These are phyloP conservation scores for Trematosphaeria pertusa DNA, from an alignment of 2,329 filamentous ascomycete genomes.

Conservation along the genomic window DNA sequence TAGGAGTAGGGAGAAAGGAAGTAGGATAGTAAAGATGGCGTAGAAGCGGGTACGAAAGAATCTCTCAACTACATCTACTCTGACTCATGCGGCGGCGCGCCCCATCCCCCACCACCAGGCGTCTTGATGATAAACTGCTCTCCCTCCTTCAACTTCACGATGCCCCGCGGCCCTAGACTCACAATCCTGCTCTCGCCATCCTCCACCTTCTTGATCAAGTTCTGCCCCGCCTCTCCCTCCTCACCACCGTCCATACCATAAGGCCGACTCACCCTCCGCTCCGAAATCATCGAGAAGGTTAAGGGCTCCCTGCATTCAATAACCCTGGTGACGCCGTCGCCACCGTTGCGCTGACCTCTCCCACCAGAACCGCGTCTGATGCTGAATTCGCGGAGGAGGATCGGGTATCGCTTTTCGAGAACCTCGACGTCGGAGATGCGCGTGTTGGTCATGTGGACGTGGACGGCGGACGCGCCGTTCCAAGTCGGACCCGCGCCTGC, in stretches of 20 bases:
- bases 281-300: constrained; percentile 37
- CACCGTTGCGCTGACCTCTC: constrained; percentile 34
- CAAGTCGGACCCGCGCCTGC: constrained; percentile 41
- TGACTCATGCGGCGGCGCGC: neutral
- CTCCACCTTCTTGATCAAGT: constrained; percentile 36
- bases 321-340: constrained; percentile 39
- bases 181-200: constrained; percentile 24
- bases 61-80: too few relatives aligned
- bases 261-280: constrained; percentile 39
- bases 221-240: constrained; percentile 38
- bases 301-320: constrained; percentile 39
- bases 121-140: constrained; percentile 24
- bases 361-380: constrained; percentile 41
- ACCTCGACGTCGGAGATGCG: constrained; percentile 47
- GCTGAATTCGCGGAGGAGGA: constrained; percentile 41
- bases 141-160: constrained; percentile 9
- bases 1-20: too few relatives aligned
- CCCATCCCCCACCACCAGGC: constrained; percentile 24
- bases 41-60: too few relatives aligned
- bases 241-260: constrained; percentile 43
- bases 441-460: constrained; percentile 49
- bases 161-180: constrained; percentile 7
- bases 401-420: constrained; percentile 44
- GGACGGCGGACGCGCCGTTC: constrained; percentile 42
- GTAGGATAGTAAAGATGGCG: too few relatives aligned